Evolutionary conservation across 2,329 filamentous ascomycete genomes (phyloP).

Genomic region (Cladorrhinum sp.): DNA sequence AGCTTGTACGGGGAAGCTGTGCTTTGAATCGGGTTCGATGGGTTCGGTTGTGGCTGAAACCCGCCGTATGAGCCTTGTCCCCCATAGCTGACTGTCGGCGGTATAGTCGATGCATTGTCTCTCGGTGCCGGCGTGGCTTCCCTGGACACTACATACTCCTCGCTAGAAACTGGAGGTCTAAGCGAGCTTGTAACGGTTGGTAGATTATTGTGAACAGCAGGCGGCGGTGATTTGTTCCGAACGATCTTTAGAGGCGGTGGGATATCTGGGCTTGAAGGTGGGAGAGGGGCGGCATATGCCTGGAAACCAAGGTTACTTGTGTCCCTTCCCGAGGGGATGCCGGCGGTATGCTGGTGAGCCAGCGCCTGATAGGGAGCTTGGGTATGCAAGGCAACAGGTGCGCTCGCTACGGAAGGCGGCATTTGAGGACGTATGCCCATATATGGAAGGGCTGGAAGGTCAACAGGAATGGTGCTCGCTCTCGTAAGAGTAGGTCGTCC

Average conservation of each 20-base stretch:
- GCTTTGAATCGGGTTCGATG: background rate
- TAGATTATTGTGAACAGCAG: background rate
- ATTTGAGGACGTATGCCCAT: slow-evolving; percentile 19
- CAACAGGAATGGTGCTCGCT: slow-evolving; percentile 25
- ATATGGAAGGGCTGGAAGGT: slow-evolving; percentile 27
- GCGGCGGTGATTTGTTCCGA: slow-evolving; percentile 13
- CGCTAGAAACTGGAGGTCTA: background rate
- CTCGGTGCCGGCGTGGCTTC: background rate
- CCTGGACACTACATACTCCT: background rate
- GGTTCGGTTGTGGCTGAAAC: background rate
- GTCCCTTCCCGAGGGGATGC: background rate
- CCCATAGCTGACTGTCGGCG: background rate
- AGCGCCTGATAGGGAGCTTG: background rate
- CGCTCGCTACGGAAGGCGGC: slow-evolving; percentile 10
- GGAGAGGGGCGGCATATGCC: slow-evolving; percentile 14
- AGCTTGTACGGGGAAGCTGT: background rate
- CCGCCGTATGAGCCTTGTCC: background rate
- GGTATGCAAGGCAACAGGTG: slow-evolving; percentile 1
- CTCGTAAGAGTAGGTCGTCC: slow-evolving; percentile 15
- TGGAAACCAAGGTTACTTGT: background rate
- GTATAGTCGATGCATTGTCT: background rate
- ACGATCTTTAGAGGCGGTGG: slow-evolving; percentile 18
- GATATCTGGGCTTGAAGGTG: slow-evolving; percentile 16
- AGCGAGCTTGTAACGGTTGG: slow-evolving; percentile 6
- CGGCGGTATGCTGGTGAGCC: background rate